Percentiles rank a stretch among this genome's conserved stretches.
These are phyloP conservation scores for Spongiforma sp. DNA, from an alignment of 1,284 basidiomycete genomes.

Conservation along the genomic window DNA sequence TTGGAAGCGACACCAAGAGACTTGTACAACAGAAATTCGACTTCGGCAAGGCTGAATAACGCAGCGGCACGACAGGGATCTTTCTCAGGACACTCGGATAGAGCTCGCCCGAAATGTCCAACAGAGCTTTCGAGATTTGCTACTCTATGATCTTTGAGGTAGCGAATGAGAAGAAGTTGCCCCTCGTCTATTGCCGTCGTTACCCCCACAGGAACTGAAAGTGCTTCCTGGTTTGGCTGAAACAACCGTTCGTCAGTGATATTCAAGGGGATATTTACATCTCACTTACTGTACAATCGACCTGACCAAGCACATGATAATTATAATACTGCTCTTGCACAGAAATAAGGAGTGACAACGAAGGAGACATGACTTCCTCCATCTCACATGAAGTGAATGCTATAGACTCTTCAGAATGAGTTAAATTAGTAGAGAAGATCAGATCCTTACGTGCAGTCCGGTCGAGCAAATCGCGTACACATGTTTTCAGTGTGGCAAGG, in stretches of 20 bases:
- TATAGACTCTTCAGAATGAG: too few species aligned
- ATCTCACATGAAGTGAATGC: not conserved
- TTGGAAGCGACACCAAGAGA: not conserved
- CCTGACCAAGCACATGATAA: not conserved
- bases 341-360: slow-evolving; percentile 6
- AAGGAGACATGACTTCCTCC: not conserved
- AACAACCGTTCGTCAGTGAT: not conserved
- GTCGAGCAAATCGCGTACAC: slow-evolving; percentile 9
- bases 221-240: not conserved
- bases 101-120: slow-evolving; percentile 10
- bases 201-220: not conserved
- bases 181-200: slow-evolving; percentile 5
- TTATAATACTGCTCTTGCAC: not conserved
- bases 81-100: not conserved
- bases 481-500: not conserved
- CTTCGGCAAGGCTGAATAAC: slow-evolving; percentile 20
- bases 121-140: slow-evolving; percentile 9
- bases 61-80: slow-evolving; percentile 1
- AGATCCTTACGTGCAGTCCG: not conserved
- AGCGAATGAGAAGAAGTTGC: slow-evolving; percentile 1
- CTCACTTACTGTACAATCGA: not conserved
- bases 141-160: not conserved
- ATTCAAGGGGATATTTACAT: not conserved
- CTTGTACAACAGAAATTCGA: slow-evolving; percentile 4
- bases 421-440: not conserved